Percentiles rank a stretch among this genome's conserved stretches.
These are phyloP conservation scores for Mallotus japonicus DNA, from an alignment of 441 rosid species.

Conservation along the genomic window DNA sequence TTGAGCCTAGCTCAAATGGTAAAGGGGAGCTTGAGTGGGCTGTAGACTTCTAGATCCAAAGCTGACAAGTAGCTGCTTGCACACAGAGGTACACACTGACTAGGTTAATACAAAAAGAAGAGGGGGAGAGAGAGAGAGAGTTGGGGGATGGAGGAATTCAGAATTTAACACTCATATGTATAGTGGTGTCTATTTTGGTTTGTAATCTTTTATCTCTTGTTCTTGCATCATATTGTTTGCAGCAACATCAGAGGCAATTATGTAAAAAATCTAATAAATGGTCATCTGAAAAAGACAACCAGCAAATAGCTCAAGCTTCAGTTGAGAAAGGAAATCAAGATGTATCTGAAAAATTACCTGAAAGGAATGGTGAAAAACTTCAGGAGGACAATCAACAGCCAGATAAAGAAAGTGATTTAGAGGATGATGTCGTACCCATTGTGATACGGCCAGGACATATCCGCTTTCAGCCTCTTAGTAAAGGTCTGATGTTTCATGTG, in stretches of 20 bases:
- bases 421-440: constrained; percentile 61
- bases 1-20: not conserved
- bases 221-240: constrained; percentile 29
- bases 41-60: not conserved
- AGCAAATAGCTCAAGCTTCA: constrained; percentile 30
- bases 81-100: not conserved
- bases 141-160: not conserved
- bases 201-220: constrained; percentile 10
- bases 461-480: constrained; percentile 64
- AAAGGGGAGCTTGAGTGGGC: not conserved
- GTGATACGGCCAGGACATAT: constrained; percentile 92
- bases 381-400: constrained; percentile 27
- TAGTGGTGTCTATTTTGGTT: constrained; percentile 3
- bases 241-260: constrained; percentile 42
- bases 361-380: constrained; percentile 17
- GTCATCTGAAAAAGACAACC: constrained; percentile 33
- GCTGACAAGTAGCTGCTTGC: not conserved
- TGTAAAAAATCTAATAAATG: constrained; percentile 34
- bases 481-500: constrained; percentile 40
- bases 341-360: constrained; percentile 18
- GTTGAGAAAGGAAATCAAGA: constrained; percentile 21
- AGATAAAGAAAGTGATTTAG: constrained; percentile 38
- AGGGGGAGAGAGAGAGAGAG: not conserved
- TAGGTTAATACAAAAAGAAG: not conserved
- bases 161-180: not conserved